phyloP scores from a whole-genome alignment of 306 rosid species.

The Quercus engelmannii region DNA sequence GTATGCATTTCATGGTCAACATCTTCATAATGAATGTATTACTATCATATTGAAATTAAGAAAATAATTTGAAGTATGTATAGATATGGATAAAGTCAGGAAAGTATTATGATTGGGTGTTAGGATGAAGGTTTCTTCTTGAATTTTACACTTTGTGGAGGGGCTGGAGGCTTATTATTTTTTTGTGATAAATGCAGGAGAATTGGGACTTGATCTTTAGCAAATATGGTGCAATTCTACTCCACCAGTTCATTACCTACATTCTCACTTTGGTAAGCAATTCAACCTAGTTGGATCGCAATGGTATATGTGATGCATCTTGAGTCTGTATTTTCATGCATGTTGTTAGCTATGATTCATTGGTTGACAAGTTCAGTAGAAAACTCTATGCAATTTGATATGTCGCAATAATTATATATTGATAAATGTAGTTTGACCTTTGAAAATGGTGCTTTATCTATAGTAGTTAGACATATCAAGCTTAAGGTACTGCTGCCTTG shows the following conservation, averaged over 20 bases:
- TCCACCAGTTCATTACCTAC: constrained; percentile 33
- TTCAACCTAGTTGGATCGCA: not conserved
- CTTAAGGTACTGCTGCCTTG: not conserved
- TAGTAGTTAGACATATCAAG: not conserved
- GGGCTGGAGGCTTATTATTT: not conserved
- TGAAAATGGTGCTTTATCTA: not conserved
- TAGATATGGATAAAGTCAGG: not conserved
- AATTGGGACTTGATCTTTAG: constrained; percentile 59
- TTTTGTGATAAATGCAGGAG: constrained; percentile 46
- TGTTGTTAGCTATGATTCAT: not conserved
- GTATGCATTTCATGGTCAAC: constrained; percentile 15
- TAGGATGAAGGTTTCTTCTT: not conserved
- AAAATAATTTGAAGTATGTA: not conserved
- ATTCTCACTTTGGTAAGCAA: constrained; percentile 48
- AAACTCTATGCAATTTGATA: not conserved
- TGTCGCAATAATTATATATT: not conserved
- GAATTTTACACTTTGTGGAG: not conserved
- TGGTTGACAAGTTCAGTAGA: not conserved
- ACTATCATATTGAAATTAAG: not conserved
- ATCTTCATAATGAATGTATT: not conserved
- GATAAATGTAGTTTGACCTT: not conserved
- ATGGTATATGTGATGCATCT: not conserved
- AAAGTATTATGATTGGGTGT: not conserved
- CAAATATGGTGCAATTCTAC: constrained; percentile 54
- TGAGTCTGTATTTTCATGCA: not conserved